phyloP scores from a whole-genome alignment of 78 protist species.

The Monosiga brevicollis region DNA sequence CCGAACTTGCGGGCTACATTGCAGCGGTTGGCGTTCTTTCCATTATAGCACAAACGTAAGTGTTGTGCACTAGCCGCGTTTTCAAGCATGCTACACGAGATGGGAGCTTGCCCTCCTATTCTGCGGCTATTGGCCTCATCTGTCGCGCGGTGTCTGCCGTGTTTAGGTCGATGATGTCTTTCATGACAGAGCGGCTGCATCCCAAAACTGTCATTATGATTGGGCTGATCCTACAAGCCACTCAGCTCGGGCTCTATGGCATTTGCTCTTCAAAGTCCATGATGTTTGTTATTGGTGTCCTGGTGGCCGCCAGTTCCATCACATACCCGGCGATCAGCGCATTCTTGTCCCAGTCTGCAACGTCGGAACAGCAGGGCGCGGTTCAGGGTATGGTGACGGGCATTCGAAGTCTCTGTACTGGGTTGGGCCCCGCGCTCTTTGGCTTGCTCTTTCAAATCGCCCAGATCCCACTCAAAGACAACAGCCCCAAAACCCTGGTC shows the following conservation, averaged over 20 bases:
- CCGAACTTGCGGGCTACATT: neutral
- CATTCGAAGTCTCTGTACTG: neutral
- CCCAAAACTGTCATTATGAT: neutral
- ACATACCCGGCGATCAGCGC: neutral
- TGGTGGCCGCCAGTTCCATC: neutral
- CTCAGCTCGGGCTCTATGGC: neutral
- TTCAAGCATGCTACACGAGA: too few species aligned
- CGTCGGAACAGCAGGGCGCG: conserved; percentile 1
- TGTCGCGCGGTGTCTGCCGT: neutral
- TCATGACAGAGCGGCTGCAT: neutral
- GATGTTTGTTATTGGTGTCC: neutral
- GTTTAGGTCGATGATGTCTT: neutral
- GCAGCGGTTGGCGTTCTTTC: neutral
- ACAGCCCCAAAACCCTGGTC: too few species aligned
- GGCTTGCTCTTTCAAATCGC: neutral
- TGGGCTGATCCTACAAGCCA: neutral
- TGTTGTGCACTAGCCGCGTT: neutral
- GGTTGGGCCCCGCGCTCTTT: neutral
- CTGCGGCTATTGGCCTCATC: neutral
- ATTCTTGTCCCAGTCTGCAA: neutral
- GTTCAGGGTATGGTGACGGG: conserved; percentile 3
- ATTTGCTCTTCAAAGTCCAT: neutral
- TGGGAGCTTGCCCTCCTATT: neutral
- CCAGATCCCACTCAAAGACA: too few species aligned
- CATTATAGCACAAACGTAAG: neutral